phyloP scores from a whole-genome alignment of 495 filamentous ascomycete species.

The Penicillium antarcticum region DNA sequence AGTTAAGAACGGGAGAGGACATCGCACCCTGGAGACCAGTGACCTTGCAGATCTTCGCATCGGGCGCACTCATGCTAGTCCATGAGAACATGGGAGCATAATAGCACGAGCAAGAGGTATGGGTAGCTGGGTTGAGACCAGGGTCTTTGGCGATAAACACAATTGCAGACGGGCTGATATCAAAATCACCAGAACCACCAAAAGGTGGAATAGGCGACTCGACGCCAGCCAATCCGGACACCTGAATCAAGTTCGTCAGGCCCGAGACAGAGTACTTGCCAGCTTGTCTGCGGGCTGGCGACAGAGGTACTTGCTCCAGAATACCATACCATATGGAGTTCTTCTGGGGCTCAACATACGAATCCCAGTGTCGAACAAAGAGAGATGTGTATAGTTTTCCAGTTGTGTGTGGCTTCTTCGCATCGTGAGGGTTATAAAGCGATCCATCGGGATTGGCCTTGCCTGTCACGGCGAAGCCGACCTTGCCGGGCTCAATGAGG shows the following conservation, averaged over 20 bases:
- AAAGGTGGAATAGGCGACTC: constrained; percentile 59
- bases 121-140: constrained; percentile 66
- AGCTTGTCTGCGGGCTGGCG: constrained; percentile 32
- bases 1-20: constrained; percentile 71
- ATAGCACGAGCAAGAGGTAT: constrained; percentile 68
- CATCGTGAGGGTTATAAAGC: constrained; percentile 53
- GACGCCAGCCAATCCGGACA: constrained; percentile 39
- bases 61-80: constrained; percentile 47
- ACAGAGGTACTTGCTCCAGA: constrained; percentile 47
- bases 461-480: constrained; percentile 68
- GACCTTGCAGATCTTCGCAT: constrained; percentile 36
- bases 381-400: constrained; percentile 53
- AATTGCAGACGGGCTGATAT: constrained; percentile 54
- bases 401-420: constrained; percentile 48
- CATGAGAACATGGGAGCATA: constrained; percentile 62
- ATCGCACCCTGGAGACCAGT: constrained; percentile 64
- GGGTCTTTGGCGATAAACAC: constrained; percentile 88
- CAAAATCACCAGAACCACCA: constrained; percentile 58
- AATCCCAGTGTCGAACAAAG: constrained; percentile 64
- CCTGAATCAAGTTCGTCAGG: constrained; percentile 46
- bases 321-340: constrained; percentile 72
- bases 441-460: constrained; percentile 55
- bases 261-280: constrained; percentile 46
- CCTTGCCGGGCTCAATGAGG: constrained; percentile 53
- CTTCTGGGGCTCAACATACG: constrained; percentile 57